Percentiles rank a stretch among this genome's conserved stretches.
Evolutionary conservation across 371 early-diverging fungal genomes (phyloP).

Genomic region (Thermomucor indicae-seudaticae): DNA sequence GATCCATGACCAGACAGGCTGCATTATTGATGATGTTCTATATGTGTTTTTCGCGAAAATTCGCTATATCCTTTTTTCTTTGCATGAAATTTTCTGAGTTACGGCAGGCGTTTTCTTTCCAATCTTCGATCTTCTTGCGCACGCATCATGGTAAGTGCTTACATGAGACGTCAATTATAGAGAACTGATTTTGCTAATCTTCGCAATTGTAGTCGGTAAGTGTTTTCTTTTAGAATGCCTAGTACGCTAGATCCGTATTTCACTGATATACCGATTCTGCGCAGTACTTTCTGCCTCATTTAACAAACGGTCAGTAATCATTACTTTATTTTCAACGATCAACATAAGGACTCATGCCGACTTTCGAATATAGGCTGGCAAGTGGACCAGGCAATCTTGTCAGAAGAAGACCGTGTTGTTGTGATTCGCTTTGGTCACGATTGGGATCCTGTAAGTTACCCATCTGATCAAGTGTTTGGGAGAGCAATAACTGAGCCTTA

Average conservation of each 20-base stretch:
- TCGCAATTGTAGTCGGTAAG: constrained; percentile 3
- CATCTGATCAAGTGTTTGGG: not conserved
- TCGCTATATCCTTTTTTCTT: too few species aligned
- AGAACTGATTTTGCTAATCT: too few species aligned
- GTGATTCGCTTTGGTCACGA: constrained; percentile 97
- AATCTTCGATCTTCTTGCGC: too few species aligned
- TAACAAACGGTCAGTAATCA: constrained; percentile 57
- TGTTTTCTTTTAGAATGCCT: not conserved
- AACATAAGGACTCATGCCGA: not conserved
- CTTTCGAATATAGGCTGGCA: constrained; percentile 78
- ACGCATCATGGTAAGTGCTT: too few species aligned
- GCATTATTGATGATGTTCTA: too few species aligned
- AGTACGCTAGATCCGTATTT: not conserved
- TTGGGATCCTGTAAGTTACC: constrained; percentile 70
- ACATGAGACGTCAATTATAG: too few species aligned
- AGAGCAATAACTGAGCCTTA: not conserved
- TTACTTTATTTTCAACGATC: not conserved
- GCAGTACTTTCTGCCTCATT: constrained; percentile 76
- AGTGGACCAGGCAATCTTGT: constrained; percentile 97
- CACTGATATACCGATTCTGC: not conserved
- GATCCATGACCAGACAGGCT: too few species aligned
- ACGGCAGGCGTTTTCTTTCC: too few species aligned
- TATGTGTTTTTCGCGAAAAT: too few species aligned
- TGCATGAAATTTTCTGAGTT: too few species aligned
- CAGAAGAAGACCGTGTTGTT: constrained; percentile 96